phyloP scores from a whole-genome alignment of 495 filamentous ascomycete genomes.

The Penicillium flavigenum region DNA sequence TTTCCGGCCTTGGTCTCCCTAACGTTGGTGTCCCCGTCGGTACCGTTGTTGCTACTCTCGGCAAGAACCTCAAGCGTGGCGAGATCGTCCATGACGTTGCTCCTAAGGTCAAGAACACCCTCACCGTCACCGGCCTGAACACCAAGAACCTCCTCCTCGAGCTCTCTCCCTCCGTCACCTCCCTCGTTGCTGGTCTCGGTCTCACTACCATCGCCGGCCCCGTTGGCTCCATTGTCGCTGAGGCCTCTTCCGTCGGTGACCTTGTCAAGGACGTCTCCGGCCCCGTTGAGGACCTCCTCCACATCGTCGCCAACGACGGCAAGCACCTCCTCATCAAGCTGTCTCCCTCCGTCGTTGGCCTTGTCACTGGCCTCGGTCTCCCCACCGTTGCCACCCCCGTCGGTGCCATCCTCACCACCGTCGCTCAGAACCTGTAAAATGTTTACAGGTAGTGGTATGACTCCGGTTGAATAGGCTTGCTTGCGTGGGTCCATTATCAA shows the following conservation, averaged over 20 bases:
- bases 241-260: slow-evolving; percentile 37
- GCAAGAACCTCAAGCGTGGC: slow-evolving; percentile 28
- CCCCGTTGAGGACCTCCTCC: slow-evolving; percentile 35
- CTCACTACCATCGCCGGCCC: slow-evolving; percentile 30
- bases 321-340: slow-evolving; percentile 40
- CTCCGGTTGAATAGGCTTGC: slow-evolving; percentile 7
- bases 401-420: slow-evolving; percentile 37
- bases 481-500: slow-evolving; percentile 9
- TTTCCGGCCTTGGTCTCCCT: slow-evolving; percentile 22
- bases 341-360: slow-evolving; percentile 31
- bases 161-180: slow-evolving; percentile 33
- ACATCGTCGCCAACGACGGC: slow-evolving; percentile 34
- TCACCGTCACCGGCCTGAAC: slow-evolving; percentile 37
- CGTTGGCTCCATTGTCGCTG: slow-evolving; percentile 31
- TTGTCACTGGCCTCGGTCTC: slow-evolving; percentile 42
- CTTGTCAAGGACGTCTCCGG: slow-evolving; percentile 37
- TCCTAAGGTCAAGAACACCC: slow-evolving; percentile 30
- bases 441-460: neutral
- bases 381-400: slow-evolving; percentile 32
- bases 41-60: slow-evolving; percentile 25
- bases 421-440: slow-evolving; percentile 40
- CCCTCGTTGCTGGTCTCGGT: slow-evolving; percentile 34
- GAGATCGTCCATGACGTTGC: slow-evolving; percentile 37
- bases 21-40: slow-evolving; percentile 18
- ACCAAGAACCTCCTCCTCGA: slow-evolving; percentile 35